phyloP scores from a whole-genome alignment of 768 basidiomycete species.

The Lyophyllum semitale region DNA sequence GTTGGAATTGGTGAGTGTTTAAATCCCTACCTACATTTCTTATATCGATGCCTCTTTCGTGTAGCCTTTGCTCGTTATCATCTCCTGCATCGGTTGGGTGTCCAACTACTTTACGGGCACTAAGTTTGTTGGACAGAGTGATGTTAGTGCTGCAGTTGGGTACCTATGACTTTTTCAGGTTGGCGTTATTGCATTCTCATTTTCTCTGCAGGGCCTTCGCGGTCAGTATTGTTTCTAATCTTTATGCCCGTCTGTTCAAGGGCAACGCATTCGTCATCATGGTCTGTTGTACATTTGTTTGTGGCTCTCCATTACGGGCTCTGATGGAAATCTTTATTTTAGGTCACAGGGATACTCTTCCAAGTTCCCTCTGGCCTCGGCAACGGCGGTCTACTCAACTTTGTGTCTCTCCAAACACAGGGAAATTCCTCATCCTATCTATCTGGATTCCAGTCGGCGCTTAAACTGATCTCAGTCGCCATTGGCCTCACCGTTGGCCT shows the following conservation, averaged over 20 bases:
- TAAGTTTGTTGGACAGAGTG: conserved; percentile 66
- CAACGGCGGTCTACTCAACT: conserved; percentile 77
- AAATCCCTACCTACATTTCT: not conserved
- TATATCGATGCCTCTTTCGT: not conserved
- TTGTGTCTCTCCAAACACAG: conserved; percentile 55
- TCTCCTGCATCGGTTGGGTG: conserved; percentile 74
- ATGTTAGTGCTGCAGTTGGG: conserved; percentile 80
- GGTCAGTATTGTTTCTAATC: conserved; percentile 76
- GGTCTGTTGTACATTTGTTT: conserved; percentile 39
- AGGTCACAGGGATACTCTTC: conserved; percentile 80
- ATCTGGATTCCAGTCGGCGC: conserved; percentile 72
- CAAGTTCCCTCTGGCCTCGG: conserved; percentile 84
- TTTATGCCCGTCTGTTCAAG: conserved; percentile 73
- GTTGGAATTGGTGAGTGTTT: conserved; percentile 49
- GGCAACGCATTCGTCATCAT: conserved; percentile 83
- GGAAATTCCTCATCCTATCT: conserved; percentile 59
- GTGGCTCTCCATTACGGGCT: not conserved
- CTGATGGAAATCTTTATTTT: conserved; percentile 1
- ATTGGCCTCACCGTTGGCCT: conserved; percentile 82
- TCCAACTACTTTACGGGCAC: conserved; percentile 71
- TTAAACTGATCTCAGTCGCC: conserved; percentile 76
- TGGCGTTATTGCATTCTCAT: not conserved
- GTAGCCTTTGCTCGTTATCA: conserved; percentile 35
- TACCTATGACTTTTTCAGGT: conserved; percentile 24
- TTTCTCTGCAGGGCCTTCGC: conserved; percentile 61